Base-by-base conservation (phyloP, 1,139 yeast genomes). In the Yamadazyma conglobata region DNA sequence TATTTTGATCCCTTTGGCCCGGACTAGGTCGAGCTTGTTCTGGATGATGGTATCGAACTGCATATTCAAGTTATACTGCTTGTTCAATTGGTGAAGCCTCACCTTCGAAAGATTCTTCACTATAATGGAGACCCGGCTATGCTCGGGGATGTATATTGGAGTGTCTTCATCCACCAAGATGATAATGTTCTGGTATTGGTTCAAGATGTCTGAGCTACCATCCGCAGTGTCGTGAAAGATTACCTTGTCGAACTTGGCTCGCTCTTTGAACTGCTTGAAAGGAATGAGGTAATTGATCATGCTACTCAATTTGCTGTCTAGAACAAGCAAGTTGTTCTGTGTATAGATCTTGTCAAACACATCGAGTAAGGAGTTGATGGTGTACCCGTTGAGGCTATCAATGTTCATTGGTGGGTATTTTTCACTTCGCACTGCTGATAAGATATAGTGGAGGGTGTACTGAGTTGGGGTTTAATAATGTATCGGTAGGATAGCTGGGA, bases 251-350 rank as follows among this genome's bases (percentile, higher is more conserved):
- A 85, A 77, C 29, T 79, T 62, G 7, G 77, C 84, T 31, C 62
- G 64, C 30, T 69, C 69, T 46, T 77, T 73, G 28, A 83, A 63
- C 13, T 59, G 56, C 37, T 71, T 66, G 52, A 83, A 84, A 4
- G 82, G 73, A 3, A 83, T 73, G 30, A 84, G 58, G 23, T 65
- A 61, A 46, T 86, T 79, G 38, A 85, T 61, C 4, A 74, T 50
- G 1, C 77, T 62, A 5, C 85, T 69, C 19, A 84, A 51, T 4
- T 60, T 47, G 22, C 66, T 64, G 42, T 84, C 87, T 3, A 84
- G 62, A 4, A 83, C 59, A 10, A 85, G 54, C 8, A 74, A 53
- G 46, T 75, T 65, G 34, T 56, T 54, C 9, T 46, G 35, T 4
- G 68, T 51, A 34, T 47, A 48, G 8, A 64, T 52, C 24, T 47